Evolutionary conservation across 768 basidiomycete species (phyloP).

Genomic region (Tricholoma terreum): DNA sequence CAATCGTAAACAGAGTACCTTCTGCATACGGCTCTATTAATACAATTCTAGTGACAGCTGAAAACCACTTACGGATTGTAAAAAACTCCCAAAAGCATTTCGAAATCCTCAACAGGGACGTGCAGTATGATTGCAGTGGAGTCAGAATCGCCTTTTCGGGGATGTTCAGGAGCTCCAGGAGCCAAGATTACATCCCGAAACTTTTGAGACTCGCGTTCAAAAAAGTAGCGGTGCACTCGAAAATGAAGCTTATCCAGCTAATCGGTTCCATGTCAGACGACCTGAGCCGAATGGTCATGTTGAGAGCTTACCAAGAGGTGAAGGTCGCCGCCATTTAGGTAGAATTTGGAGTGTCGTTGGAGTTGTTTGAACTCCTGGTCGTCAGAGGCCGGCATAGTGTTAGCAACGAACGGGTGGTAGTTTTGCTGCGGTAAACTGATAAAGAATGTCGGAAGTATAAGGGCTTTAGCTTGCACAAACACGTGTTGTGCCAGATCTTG

Average conservation of each 20-base stretch:
- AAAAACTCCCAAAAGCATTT: slow-evolving; percentile 50
- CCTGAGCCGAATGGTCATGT: neutral
- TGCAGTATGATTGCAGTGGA: slow-evolving; percentile 39
- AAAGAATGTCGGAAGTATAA: neutral
- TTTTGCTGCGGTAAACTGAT: neutral
- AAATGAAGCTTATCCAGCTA: slow-evolving; percentile 59
- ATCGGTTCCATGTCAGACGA: neutral
- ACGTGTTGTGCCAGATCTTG: neutral
- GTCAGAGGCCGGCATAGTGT: neutral
- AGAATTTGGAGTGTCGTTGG: slow-evolving; percentile 39
- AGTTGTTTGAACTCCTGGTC: slow-evolving; percentile 14
- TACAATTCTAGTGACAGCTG: neutral
- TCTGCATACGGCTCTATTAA: slow-evolving; percentile 27
- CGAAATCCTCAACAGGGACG: slow-evolving; percentile 38
- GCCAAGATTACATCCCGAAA: slow-evolving; percentile 38
- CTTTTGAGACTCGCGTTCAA: slow-evolving; percentile 54
- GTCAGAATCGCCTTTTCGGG: slow-evolving; percentile 36
- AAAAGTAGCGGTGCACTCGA: slow-evolving; percentile 59
- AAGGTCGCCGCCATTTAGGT: slow-evolving; percentile 52
- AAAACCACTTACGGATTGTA: slow-evolving; percentile 46
- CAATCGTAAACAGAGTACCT: slow-evolving; percentile 55
- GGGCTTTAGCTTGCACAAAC: neutral
- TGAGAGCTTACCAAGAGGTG: slow-evolving; percentile 44
- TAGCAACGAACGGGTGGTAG: neutral
- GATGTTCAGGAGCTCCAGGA: slow-evolving; percentile 29